Base-by-base conservation (phyloP, 2,329 filamentous ascomycete species). In the Lecanicillium sp. region DNA sequence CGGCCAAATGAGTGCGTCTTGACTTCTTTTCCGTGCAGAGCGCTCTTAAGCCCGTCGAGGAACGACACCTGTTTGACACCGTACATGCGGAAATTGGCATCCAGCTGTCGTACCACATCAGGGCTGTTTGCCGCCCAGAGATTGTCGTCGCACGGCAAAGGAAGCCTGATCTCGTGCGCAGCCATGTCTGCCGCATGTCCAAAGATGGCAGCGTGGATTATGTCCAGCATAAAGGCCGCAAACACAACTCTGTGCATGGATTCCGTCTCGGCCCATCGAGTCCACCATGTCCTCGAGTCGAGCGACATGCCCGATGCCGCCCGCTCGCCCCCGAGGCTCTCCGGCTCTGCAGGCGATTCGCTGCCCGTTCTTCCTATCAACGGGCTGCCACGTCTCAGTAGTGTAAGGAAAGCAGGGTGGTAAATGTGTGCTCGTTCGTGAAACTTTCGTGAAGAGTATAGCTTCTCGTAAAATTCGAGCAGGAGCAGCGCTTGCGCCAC, bases 341-440 rank as follows among this genome's bases (percentile, higher is more conserved):
- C 51, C 5, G 46, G 40, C 44, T 82, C 84, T 0, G 82, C 81
- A 0, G 87, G 86, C 1, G 86, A 87, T 50, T 94, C 87, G 42
- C 84, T 76, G 0, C 84, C 82, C 3, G 81, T 84, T 36, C 82
- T 73, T 3, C 87, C 88, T 41, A 94, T 88, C 9, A 96, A 66
- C 2, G 87, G 92, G 54, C 85, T 92, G 5, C 88, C 88, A 47
- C 88, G 74, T 22, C 88, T 78, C 67, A 96, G 87, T 31, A 94
- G 65, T 0, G 86, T 94, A 39, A 95, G 67, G 0, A 87, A 90
- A 1, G 86, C 87, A 4, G 85, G 82, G 54, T 95, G 88, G 52
- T 94, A 89, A 28, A 94, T 92, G 50, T 95, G 87, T 0, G 87
- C 85, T 47, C 88, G 73, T 58, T 95, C 89, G 59, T 96, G 88